Evolutionary conservation across 208 protist genomes (phyloP), one percentile per base, ranked within the genome.

Genomic region (Porcisia hertigi): DNA sequence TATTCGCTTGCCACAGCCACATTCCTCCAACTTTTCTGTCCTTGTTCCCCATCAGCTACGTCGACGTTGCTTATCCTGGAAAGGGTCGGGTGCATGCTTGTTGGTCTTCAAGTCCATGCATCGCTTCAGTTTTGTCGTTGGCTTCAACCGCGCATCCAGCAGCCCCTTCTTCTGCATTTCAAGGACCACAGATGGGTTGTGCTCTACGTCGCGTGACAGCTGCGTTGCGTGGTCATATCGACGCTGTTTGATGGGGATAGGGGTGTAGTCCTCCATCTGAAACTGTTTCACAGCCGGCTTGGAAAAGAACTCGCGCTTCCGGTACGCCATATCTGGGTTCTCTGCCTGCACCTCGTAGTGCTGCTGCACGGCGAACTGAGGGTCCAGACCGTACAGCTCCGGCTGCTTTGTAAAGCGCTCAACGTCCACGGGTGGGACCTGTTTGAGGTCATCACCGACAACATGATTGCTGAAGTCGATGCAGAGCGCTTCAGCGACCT

Each of bases 211-310:
- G 18, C 57, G 62, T 3, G 89, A 82, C 0, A 96, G 77, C 63
- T 86, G 76, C 54, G 73, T 79, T 5, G 92, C 86, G 57, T 92
- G 90, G 5, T 84, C 75, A 71, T 89, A 87, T 52, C 85, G 82
- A 16, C 88, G 80, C 62, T 96, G 88, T 77, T 88, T 75, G 30
- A 86, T 79, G 0, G 71, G 43, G n/a, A 80, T 78, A 0, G 88
- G 81, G 18, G 92, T 96, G 87, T 96, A 94, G 73, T 96, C 86
- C 75, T 96, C 92, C 84, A 90, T 87, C 75, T 92, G 86, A 76
- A 96, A 96, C 39, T 94, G 84, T 18, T 80, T 39, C 14, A 83
- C 66, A 18, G 81, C 84, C 23, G 87, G 89, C 39, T 88, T 87
- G 25, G 83, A 88, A 79, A 95, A 94, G 73, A 96, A 94, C 71